Percentiles rank a stretch among this genome's conserved stretches.
Evolutionary conservation across 2,329 filamentous ascomycete genomes (phyloP).

Genomic region (Xylariaceae sp.): DNA sequence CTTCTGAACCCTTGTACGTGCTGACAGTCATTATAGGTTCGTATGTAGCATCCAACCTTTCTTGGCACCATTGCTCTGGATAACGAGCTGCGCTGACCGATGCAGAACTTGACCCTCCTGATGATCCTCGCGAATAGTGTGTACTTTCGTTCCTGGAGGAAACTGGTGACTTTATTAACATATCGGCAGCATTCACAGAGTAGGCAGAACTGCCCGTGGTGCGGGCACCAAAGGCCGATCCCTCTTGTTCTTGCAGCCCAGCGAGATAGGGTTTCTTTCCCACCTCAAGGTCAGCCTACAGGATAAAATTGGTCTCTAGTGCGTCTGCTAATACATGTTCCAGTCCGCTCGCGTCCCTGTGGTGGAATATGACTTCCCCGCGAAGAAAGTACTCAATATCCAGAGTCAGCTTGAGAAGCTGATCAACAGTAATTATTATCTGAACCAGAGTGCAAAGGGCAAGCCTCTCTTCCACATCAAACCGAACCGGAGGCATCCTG

Average conservation of each 20-base stretch:
- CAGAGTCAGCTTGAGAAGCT: constrained; percentile 90
- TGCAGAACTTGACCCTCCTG: constrained; percentile 81
- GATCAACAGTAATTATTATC: constrained; percentile 91
- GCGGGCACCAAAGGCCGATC: constrained; percentile 77
- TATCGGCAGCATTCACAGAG: constrained; percentile 58
- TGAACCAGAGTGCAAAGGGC: constrained; percentile 78
- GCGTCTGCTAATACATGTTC: neutral
- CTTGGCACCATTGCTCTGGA: too few relatives aligned
- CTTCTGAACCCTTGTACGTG: neutral
- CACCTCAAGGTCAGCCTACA: constrained; percentile 62
- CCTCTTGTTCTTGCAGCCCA: constrained; percentile 88
- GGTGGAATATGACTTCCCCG: constrained; percentile 92
- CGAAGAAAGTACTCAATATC: constrained; percentile 85
- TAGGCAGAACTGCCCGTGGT: constrained; percentile 88
- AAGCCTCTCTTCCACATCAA: constrained; percentile 49
- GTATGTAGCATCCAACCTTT: constrained; percentile 7
- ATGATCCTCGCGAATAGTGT: constrained; percentile 59
- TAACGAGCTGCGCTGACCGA: too few relatives aligned
- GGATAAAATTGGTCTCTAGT: neutral
- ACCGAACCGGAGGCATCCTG: too few relatives aligned
- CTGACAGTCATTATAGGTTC: constrained; percentile 6
- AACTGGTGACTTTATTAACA: neutral
- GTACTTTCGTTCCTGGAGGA: too few relatives aligned
- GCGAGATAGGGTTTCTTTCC: constrained; percentile 84
- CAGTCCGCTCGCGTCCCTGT: constrained; percentile 76